Evolutionary conservation across 345 rosid species (phyloP).

Genomic region (Eucalyptus virginea): DNA sequence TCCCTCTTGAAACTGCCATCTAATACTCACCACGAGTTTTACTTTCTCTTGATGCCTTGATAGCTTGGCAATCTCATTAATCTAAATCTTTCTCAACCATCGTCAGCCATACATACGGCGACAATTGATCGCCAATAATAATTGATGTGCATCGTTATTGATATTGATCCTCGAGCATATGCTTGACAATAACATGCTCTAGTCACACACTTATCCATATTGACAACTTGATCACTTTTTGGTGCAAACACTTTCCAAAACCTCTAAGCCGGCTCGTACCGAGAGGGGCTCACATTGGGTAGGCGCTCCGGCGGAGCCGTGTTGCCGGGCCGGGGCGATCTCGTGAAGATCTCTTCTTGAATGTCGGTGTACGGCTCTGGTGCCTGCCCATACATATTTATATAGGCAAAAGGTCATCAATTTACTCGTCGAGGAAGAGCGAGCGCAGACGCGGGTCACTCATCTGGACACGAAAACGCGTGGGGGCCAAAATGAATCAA

Average conservation of each 20-base stretch:
- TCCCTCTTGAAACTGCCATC: not conserved
- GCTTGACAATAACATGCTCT: not conserved
- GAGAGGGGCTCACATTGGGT: not conserved
- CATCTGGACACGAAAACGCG: not conserved
- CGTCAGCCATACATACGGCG: fast-evolving
- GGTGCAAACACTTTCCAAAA: not conserved
- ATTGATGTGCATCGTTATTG: not conserved
- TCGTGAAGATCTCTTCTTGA: not conserved
- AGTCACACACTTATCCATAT: not conserved
- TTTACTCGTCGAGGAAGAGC: not conserved
- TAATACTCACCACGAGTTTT: not conserved
- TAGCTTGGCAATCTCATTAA: not conserved
- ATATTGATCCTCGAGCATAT: not conserved
- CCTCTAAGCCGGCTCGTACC: fast-evolving
- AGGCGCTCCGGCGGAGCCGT: not conserved
- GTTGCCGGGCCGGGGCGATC: not conserved
- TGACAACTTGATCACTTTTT: not conserved
- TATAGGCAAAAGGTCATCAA: not conserved
- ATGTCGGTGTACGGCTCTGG: not conserved
- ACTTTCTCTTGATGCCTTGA: not conserved
- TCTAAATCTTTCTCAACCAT: not conserved
- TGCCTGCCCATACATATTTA: not conserved
- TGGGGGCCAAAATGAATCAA: not conserved
- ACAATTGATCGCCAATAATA: not conserved
- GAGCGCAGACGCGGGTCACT: not conserved